phyloP scores from a whole-genome alignment of 2,329 filamentous ascomycete genomes.

The Botrytis aclada region DNA sequence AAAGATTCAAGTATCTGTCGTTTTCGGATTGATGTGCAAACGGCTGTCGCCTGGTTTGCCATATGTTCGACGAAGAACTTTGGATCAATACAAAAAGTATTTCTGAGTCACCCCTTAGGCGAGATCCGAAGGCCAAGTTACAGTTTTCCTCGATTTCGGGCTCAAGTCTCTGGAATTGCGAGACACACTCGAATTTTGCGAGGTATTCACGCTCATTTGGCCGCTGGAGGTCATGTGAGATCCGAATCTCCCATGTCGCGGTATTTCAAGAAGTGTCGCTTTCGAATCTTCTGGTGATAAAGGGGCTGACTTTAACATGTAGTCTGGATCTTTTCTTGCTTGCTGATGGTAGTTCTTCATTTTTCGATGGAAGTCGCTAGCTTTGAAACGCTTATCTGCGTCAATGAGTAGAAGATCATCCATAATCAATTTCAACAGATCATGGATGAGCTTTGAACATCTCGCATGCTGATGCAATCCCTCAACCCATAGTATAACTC shows the following conservation, averaged over 20 bases:
- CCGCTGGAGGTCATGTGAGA: neutral
- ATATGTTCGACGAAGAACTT: neutral
- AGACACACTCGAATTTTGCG: no score
- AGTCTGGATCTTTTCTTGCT: conserved; percentile 20
- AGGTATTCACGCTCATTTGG: rapidly evolving
- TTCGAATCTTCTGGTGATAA: neutral
- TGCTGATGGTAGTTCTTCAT: conserved; percentile 5
- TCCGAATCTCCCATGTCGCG: neutral
- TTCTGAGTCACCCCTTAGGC: no score
- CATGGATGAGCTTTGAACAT: conserved; percentile 26
- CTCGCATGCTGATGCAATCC: conserved; percentile 20
- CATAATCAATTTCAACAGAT: conserved; percentile 26
- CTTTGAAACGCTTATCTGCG: conserved; percentile 3
- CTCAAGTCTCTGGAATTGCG: neutral
- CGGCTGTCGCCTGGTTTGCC: rapidly evolving
- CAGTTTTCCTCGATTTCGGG: neutral
- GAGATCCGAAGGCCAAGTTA: neutral
- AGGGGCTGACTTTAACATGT: conserved; percentile 23
- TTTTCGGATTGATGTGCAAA: neutral
- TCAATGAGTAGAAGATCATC: conserved; percentile 22
- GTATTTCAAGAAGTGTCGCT: neutral
- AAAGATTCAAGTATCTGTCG: neutral
- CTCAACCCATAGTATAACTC: conserved; percentile 19
- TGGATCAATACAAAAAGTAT: neutral
- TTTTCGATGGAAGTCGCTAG: conserved; percentile 1